Base-by-base conservation (phyloP, 2,329 filamentous ascomycete species). In the Aureobasidium sp. region DNA sequence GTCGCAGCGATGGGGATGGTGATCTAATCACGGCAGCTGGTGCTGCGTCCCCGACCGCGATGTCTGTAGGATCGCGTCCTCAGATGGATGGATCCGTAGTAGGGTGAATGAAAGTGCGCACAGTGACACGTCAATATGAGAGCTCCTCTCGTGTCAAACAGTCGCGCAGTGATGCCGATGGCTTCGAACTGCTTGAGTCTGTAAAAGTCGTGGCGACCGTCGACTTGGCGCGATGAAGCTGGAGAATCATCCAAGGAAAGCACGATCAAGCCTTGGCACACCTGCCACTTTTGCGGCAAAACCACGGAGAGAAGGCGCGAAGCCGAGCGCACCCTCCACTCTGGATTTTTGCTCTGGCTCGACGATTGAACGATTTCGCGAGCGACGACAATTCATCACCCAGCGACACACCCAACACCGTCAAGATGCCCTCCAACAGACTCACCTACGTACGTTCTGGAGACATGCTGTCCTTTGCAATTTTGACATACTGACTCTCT, bases 391-490 rank as follows among this genome's bases (percentile, higher is more conserved):
- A 65, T 48, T 46, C 44, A 64, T 47, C 48, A 48, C 57, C 50
- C 58, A 61, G 44, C 65, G 63, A 66, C 64, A 68, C 46, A 63
- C 53, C 61, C 64, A 67, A 70, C 68, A 72, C 72, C 72, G 74
- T 71, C 75, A 78, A 71, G 73, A 84, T 84, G 81, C 74, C 78
- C 68, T 77, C 74, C 73, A 77, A 76, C 69, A 78, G 81, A 76
- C 75, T 84, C 70, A 82, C 80, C 71, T 83, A 82, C 77, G 81
- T 83, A 78, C 70, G 80, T 62, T 42, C 53, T 50, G 26, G 10
- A 20, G 41, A 29, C 44, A 41, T 47, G 32, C 63, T 64, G 61
- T 48, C 64, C 63, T 62, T 34, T 57, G 61, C 59, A 64, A 66
- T 67, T 46, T 65, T 64, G 66, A 63, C 72, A 75, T 67, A 76